Conservation (phyloP, 257 asterid genomes). For the Nicotiana tomentosiformis region DNA sequence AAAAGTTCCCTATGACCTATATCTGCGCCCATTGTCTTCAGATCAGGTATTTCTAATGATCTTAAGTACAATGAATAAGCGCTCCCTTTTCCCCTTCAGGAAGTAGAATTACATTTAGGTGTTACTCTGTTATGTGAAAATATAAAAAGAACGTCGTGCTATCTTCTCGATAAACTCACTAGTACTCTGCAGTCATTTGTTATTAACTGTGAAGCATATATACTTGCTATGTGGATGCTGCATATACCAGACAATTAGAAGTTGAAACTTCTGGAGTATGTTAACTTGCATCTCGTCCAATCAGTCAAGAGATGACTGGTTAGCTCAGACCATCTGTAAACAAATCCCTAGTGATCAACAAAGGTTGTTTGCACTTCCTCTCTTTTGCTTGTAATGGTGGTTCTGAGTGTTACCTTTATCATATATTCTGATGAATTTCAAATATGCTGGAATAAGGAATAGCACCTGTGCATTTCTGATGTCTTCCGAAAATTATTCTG, state of each 20-base stretch:
- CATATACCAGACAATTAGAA: conserved; percentile 1
- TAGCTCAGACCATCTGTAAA: not conserved
- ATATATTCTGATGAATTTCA: too few relatives aligned
- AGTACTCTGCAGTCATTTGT: not conserved
- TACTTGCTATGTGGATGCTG: not conserved
- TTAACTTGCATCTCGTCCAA: not conserved
- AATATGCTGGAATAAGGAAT: not conserved
- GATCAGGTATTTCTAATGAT: not conserved
- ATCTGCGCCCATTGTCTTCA: not conserved
- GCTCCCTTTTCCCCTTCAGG: not conserved
- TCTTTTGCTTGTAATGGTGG: too few relatives aligned
- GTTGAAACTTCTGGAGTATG: not conserved
- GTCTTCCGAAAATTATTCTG: not conserved
- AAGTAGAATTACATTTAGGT: not conserved
- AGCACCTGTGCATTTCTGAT: not conserved
- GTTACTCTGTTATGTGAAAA: not conserved
- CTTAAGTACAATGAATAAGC: not conserved
- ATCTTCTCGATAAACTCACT: not conserved
- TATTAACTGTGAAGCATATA: not conserved
- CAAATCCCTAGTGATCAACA: not conserved
- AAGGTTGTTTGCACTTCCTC: not conserved
- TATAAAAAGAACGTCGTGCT: not conserved
- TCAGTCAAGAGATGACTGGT: not conserved
- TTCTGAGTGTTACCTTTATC: too few relatives aligned
- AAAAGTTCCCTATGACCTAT: not conserved